Evolutionary conservation across 1,139 yeast genomes (phyloP).

Genomic region (Arxiozyma slooffiae): DNA sequence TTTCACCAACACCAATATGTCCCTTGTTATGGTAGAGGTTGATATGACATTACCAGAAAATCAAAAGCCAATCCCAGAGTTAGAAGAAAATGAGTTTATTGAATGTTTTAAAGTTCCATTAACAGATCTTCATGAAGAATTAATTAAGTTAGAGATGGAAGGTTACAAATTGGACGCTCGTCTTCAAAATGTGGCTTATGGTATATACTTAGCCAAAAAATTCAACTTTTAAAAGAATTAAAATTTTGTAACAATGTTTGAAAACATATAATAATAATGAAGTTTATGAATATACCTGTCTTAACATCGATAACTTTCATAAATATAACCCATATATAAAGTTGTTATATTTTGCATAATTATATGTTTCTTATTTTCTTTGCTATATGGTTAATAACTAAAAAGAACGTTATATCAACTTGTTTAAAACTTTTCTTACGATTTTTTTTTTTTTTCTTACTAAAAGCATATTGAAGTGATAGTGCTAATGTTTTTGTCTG

Average conservation of each 20-base stretch:
- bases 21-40: constrained; percentile 67
- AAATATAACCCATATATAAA: too few relatives aligned
- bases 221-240: constrained; percentile 24
- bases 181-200: constrained; percentile 76
- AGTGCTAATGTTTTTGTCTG: not conserved
- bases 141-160: constrained; percentile 44
- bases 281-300: not conserved
- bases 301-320: too few relatives aligned
- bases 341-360: not conserved
- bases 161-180: constrained; percentile 81
- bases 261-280: not conserved
- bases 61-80: constrained; percentile 54
- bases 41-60: constrained; percentile 62
- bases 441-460: too few relatives aligned
- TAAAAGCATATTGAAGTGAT: too few relatives aligned
- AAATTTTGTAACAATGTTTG: not conserved
- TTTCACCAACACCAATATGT: constrained; percentile 80
- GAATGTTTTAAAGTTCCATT: constrained; percentile 70
- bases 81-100: constrained; percentile 85
- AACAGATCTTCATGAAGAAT: constrained; percentile 43
- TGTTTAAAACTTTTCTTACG: not conserved
- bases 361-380: too few relatives aligned
- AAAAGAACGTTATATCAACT: not conserved
- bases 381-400: too few relatives aligned
- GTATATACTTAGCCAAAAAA: constrained; percentile 44